phyloP scores from a whole-genome alignment of 805 yeast species.

The Monosporozyma yasuniensis region DNA sequence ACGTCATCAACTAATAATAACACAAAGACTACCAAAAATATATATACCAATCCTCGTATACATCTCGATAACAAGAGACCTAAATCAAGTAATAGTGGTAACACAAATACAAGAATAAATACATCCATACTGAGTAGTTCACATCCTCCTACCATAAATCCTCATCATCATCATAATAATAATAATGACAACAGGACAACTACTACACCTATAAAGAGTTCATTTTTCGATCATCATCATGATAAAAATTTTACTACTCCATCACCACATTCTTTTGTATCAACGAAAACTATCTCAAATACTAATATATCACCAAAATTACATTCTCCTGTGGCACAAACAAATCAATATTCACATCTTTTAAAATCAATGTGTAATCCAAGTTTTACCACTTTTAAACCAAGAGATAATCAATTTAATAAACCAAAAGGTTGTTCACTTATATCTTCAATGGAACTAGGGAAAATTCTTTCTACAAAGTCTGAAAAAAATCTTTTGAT shows the following conservation, averaged over 20 bases:
- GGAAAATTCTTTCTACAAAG: conserved; percentile 5
- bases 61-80: not conserved
- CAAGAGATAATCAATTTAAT: conserved; percentile 5
- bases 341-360: not conserved
- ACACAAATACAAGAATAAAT: too few relatives aligned
- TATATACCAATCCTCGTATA: not conserved
- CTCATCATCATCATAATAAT: not conserved
- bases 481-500: conserved; percentile 10
- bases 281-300: not conserved
- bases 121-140: too few relatives aligned
- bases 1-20: not conserved
- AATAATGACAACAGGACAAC: not conserved
- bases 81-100: not conserved
- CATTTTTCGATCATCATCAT: not conserved
- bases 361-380: not conserved
- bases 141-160: too few relatives aligned
- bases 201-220: not conserved
- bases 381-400: not conserved
- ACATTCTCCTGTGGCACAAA: not conserved
- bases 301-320: not conserved
- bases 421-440: conserved; percentile 17
- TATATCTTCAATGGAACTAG: conserved; percentile 17
- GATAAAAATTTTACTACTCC: not conserved
- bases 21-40: not conserved
- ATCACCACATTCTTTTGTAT: not conserved